Base-by-base conservation (phyloP, 768 basidiomycete species). In the Trametes sanguinea region DNA sequence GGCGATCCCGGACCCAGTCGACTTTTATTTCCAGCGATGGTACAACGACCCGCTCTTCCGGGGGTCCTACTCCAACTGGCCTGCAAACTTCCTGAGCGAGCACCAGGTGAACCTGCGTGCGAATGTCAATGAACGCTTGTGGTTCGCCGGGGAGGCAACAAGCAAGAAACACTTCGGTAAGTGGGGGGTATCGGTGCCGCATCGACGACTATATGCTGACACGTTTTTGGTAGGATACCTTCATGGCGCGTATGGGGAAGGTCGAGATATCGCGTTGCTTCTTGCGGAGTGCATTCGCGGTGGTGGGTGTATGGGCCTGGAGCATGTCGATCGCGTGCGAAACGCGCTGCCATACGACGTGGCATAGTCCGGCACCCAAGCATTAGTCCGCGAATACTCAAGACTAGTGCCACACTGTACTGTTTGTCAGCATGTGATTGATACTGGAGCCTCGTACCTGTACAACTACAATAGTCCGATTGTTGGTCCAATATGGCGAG, bases 31-130 rank as follows among this genome's bases (percentile, higher is more conserved):
- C 64, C 78, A 80, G 3, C 72, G 78, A 3, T 90, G 88, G 89
- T 65, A 76, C 48, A 70, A 72, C 11, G 78, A 88, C 67, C 79
- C 81, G 3, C 73, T 74, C 32, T 85, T 78, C 70, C 78, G 85
- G 22, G 85, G 85, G 4, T 83, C 85, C 3, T 90, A 86, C 65
- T 85, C 84, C 22, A 90, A 88, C 62, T 89, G 87, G 87, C 87
- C 86, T 0, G 78, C 88, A 0, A 78, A 84, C 3, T 87, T 87
- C 64, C 71, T 82, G 10, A 77, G 76, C 14, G 74, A 75, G 33
- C 83, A 86, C 54, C 77, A 83, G 8, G 75, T 77, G 8, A 85
- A 87, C 66, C 65, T 88, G 52, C 77, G 83, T 39, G 83, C 83
- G 3, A 84, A 82, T 22, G 75, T 88, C 9, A 74, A 75, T 10